These are phyloP conservation scores for Hypoxylon lienhwacheense DNA, from an alignment of 495 filamentous ascomycete species.

Conservation along the genomic window DNA sequence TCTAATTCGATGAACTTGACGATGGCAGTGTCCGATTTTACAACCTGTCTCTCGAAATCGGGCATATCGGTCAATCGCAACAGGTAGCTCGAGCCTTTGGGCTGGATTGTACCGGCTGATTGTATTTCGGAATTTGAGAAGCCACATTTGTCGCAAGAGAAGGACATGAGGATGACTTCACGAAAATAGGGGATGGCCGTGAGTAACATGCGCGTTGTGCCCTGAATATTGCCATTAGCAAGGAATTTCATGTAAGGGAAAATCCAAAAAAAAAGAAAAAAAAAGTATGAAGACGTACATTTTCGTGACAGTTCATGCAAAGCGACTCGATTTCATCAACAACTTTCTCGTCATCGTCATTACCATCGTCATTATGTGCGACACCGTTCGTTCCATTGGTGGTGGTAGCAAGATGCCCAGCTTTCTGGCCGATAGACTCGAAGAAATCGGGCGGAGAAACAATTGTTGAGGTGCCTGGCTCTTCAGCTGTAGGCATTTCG, in stretches of 20 bases:
- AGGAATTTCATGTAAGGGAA: too few species aligned
- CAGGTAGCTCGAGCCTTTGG: constrained; percentile 78
- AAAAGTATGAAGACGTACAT: constrained; percentile 59
- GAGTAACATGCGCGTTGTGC: constrained; percentile 80
- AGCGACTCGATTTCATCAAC: constrained; percentile 63
- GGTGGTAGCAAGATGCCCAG: constrained; percentile 47
- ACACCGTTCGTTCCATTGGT: constrained; percentile 38
- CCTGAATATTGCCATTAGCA: constrained; percentile 51
- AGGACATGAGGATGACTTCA: constrained; percentile 95
- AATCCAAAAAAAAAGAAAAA: neutral
- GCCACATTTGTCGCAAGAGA: constrained; percentile 84
- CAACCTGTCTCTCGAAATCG: constrained; percentile 82
- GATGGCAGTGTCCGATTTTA: constrained; percentile 84
- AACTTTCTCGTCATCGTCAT: constrained; percentile 57
- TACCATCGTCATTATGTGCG: constrained; percentile 47
- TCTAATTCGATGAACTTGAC: constrained; percentile 83
- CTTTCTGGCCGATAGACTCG: constrained; percentile 58
- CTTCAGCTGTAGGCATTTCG: constrained; percentile 19
- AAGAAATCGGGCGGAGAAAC: constrained; percentile 48
- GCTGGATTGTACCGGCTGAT: constrained; percentile 85
- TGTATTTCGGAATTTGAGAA: constrained; percentile 91
- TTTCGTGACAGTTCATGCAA: constrained; percentile 67
- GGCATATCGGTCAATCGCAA: constrained; percentile 66
- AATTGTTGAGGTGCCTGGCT: constrained; percentile 13
- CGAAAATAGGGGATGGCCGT: constrained; percentile 94